phyloP scores from a whole-genome alignment of 2,329 filamentous ascomycete species.

The Trichoderma guizhouense region DNA sequence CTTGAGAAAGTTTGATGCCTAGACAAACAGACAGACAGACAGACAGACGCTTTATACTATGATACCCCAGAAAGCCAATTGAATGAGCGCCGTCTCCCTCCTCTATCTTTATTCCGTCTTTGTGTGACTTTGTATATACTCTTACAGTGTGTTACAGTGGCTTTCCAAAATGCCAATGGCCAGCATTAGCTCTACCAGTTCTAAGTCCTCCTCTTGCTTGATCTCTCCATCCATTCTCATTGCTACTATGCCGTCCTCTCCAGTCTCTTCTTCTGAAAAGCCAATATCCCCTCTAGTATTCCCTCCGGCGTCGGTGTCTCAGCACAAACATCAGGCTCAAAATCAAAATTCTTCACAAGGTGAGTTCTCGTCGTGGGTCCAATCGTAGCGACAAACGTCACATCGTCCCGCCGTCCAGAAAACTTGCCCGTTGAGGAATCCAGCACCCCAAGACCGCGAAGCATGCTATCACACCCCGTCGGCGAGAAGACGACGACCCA shows the following conservation, averaged over 20 bases:
- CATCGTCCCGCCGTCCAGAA: constrained; percentile 32
- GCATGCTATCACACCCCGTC: constrained; percentile 60
- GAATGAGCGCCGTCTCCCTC: not conserved
- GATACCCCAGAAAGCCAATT: constrained; percentile 3
- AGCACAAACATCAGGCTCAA: constrained; percentile 75
- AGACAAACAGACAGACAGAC: not conserved
- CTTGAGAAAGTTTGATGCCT: not conserved
- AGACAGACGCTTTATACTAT: constrained; percentile 2
- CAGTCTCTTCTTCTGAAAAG: constrained; percentile 21
- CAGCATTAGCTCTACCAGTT: not conserved
- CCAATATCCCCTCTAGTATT: constrained; percentile 64
- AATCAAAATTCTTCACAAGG: constrained; percentile 61
- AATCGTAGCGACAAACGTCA: constrained; percentile 76
- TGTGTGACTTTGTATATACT: not conserved
- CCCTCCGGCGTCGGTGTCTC: constrained; percentile 79
- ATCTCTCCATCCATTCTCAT: not conserved
- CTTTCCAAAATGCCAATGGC: not conserved
- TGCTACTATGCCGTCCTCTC: not conserved
- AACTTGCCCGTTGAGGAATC: constrained; percentile 44
- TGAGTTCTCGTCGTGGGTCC: constrained; percentile 86
- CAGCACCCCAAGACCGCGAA: constrained; percentile 51
- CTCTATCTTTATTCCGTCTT: not conserved
- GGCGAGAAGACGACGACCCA: constrained; percentile 78
- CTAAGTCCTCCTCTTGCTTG: not conserved
- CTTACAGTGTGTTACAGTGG: not conserved